phyloP scores from a whole-genome alignment of 352 stramenopile species.

The Phytopythium chamaehyphon region DNA sequence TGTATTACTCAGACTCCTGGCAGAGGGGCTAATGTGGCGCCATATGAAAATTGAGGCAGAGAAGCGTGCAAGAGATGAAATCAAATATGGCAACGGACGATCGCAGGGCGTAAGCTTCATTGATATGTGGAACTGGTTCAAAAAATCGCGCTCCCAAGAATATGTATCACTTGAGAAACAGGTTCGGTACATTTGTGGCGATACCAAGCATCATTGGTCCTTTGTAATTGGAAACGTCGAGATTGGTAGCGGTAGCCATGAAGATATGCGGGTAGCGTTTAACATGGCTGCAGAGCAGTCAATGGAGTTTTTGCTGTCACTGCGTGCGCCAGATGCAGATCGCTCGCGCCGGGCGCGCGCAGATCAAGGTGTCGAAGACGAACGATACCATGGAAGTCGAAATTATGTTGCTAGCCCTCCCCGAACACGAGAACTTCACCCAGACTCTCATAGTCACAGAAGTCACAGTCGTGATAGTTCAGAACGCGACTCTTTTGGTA shows the following conservation, averaged over 20 bases:
- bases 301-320: slow-evolving; percentile 32
- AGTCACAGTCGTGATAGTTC: too few species aligned
- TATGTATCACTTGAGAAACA: slow-evolving; percentile 35
- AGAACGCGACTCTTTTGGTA: too few species aligned
- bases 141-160: slow-evolving; percentile 18
- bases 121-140: slow-evolving; percentile 50
- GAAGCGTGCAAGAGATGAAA: slow-evolving; percentile 18
- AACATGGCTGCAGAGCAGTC: slow-evolving; percentile 35
- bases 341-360: not conserved
- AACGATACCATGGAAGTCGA: not conserved
- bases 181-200: slow-evolving; percentile 42
- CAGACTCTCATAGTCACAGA: too few species aligned
- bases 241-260: slow-evolving; percentile 59
- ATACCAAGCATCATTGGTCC: slow-evolving; percentile 50
- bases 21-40: slow-evolving; percentile 41
- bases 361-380: not conserved
- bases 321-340: slow-evolving; percentile 5
- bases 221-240: slow-evolving; percentile 65
- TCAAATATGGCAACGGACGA: slow-evolving; percentile 10
- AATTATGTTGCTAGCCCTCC: too few species aligned
- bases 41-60: slow-evolving; percentile 37
- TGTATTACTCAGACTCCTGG: slow-evolving; percentile 42
- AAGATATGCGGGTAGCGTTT: slow-evolving; percentile 48
- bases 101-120: slow-evolving; percentile 44
- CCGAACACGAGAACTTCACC: too few species aligned